Conservation (phyloP, 179 eudicot genomes). For the Silene coronaria region DNA sequence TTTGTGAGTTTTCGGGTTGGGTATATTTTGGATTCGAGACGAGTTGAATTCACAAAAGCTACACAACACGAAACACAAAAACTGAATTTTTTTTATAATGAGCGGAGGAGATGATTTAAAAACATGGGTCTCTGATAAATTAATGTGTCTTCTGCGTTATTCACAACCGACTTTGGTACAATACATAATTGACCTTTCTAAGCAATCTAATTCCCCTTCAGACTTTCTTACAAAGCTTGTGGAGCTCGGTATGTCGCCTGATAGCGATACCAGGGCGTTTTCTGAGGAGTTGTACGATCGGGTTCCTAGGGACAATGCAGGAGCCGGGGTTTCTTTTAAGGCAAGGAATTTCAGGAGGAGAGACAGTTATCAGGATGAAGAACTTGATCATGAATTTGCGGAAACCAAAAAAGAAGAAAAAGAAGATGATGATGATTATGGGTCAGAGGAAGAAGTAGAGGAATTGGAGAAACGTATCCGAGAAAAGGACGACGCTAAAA, state of each 20-base stretch:
- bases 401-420: background rate
- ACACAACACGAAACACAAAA: background rate
- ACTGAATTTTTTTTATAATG: background rate
- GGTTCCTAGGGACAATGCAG: background rate
- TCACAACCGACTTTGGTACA: background rate
- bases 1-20: no score
- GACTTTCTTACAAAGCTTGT: background rate
- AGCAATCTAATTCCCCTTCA: background rate
- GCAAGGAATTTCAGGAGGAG: background rate
- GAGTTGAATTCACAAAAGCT: background rate
- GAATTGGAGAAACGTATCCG: constrained; percentile 63
- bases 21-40: background rate
- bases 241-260: background rate
- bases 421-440: constrained; percentile 22
- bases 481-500: constrained; percentile 77
- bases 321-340: background rate
- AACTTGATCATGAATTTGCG: background rate
- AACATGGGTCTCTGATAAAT: constrained; percentile 1
- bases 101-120: background rate
- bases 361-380: background rate
- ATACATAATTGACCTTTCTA: background rate
- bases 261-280: background rate
- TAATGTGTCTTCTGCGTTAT: background rate
- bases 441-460: constrained; percentile 54
- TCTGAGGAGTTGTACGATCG: background rate